A percentile compares a stretch with the other conserved stretches of the same genome.
These are phyloP conservation scores for Trichomonascaceae sp. DNA, from an alignment of 1,139 yeast genomes.

Conservation along the genomic window DNA sequence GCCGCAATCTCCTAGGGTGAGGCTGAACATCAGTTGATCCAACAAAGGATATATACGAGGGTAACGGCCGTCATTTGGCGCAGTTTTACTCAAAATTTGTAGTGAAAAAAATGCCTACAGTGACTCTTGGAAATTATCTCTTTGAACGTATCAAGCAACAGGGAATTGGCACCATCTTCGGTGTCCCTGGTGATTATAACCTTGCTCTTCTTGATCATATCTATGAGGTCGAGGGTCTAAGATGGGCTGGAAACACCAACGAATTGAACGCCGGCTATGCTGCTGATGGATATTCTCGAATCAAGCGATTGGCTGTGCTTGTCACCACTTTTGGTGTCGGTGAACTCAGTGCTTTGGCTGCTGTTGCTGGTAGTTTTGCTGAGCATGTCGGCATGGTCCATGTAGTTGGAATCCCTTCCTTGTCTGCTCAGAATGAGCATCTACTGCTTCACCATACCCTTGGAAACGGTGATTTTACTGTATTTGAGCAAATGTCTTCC, in stretches of 20 bases:
- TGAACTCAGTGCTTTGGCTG: slow-evolving; percentile 62
- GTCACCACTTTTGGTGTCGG: slow-evolving; percentile 72
- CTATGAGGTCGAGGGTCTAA: slow-evolving; percentile 38
- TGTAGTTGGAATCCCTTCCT: slow-evolving; percentile 59
- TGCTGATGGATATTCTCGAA: slow-evolving; percentile 64
- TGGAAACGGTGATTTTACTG: slow-evolving; percentile 82
- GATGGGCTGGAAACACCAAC: slow-evolving; percentile 43
- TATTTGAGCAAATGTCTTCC: slow-evolving; percentile 67
- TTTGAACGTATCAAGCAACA: slow-evolving; percentile 44
- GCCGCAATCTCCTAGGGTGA: not conserved
- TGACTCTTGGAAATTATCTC: slow-evolving; percentile 47
- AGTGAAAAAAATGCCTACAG: slow-evolving; percentile 7
- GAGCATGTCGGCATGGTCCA: slow-evolving; percentile 60
- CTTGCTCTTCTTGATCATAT: slow-evolving; percentile 57
- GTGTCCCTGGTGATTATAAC: slow-evolving; percentile 67
- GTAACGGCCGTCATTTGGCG: not conserved
- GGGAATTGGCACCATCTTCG: slow-evolving; percentile 42
- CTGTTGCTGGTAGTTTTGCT: slow-evolving; percentile 61
- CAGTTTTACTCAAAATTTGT: not conserved
- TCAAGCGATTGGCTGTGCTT: slow-evolving; percentile 51
- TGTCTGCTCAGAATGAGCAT: slow-evolving; percentile 59
- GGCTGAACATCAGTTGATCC: not conserved
- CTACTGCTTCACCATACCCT: slow-evolving; percentile 58
- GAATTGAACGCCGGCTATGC: slow-evolving; percentile 55
- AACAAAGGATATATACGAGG: not conserved